Evolutionary conservation across 169 alveolate genomes (phyloP).

Genomic region (Eimeria zaria): DNA sequence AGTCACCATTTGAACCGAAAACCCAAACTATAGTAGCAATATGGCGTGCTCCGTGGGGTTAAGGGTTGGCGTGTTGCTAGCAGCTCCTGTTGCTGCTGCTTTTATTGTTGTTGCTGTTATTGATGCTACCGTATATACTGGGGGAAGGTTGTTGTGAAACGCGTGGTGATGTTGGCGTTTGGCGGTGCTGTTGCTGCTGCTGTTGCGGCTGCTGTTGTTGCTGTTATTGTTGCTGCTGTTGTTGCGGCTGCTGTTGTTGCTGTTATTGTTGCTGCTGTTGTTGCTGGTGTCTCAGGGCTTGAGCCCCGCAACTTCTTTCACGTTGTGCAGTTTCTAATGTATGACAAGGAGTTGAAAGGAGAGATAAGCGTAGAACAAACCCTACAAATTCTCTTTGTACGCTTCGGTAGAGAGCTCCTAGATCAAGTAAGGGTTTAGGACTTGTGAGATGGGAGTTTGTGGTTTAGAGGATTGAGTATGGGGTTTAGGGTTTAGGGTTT

Average conservation of each 20-base stretch:
- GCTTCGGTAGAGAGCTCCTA: slow-evolving; percentile 93
- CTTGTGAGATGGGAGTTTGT: not conserved
- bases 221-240: slow-evolving; percentile 14
- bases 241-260: slow-evolving; percentile 17
- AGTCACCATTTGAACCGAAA: not conserved
- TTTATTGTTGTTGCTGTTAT: not conserved
- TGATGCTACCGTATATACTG: not conserved
- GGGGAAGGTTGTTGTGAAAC: not conserved
- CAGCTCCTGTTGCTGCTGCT: not conserved
- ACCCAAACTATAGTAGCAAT: not conserved
- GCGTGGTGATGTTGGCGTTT: not conserved
- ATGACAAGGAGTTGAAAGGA: slow-evolving; percentile 92
- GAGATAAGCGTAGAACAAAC: slow-evolving; percentile 96
- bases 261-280: slow-evolving; percentile 8
- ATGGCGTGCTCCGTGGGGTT: not conserved
- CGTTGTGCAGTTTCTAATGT: slow-evolving; percentile 95
- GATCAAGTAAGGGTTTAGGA: slow-evolving; percentile 89
- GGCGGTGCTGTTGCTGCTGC: slow-evolving; percentile 17
- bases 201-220: slow-evolving; percentile 15
- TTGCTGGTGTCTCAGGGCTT: slow-evolving; percentile 86
- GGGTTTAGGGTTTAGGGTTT: not conserved
- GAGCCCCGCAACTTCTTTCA: slow-evolving; percentile 96
- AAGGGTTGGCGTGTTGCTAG: not conserved
- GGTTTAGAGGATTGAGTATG: not conserved
- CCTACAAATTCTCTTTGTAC: slow-evolving; percentile 94